These are phyloP conservation scores for Penicillium sclerotiorum DNA, from an alignment of 2,329 filamentous ascomycete genomes.

Conservation along the genomic window DNA sequence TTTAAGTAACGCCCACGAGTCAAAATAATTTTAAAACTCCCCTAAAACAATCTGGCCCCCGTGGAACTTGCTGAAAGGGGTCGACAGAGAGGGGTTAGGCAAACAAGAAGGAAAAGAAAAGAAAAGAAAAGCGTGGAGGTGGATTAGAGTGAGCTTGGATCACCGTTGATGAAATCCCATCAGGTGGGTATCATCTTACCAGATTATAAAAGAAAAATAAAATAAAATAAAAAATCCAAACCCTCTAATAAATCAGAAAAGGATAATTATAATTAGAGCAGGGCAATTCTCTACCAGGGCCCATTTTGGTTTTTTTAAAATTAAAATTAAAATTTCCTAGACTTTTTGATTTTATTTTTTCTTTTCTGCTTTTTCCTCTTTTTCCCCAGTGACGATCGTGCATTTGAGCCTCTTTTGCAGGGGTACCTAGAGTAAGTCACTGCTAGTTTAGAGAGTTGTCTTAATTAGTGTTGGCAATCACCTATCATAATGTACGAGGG, in stretches of 20 bases:
- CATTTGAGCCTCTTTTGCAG: conserved; percentile 30
- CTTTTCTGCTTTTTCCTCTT: background rate
- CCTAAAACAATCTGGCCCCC: background rate
- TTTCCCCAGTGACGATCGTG: conserved; percentile 25
- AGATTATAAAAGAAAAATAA: no score
- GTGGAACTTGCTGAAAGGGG: background rate
- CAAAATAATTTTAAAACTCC: background rate
- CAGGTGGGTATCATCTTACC: no score
- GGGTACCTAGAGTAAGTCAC: conserved; percentile 17
- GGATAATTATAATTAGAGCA: conserved; percentile 9
- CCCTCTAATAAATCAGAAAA: no score
- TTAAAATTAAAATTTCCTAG: background rate
- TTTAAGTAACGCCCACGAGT: background rate
- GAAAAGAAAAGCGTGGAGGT: background rate
- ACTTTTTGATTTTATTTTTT: background rate
- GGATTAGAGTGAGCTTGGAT: conserved; percentile 7
- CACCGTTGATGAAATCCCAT: background rate
- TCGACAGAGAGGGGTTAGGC: background rate
- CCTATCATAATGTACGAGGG: conserved; percentile 10
- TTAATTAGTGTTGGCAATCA: no score
- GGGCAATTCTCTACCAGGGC: no score
- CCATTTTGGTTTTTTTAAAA: background rate
- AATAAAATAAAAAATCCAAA: conserved; percentile 6
- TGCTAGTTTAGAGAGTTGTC: no score
- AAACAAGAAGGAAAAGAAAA: background rate